phyloP scores from a whole-genome alignment of 2,329 filamentous ascomycete genomes.

The Talaromyces sp. region DNA sequence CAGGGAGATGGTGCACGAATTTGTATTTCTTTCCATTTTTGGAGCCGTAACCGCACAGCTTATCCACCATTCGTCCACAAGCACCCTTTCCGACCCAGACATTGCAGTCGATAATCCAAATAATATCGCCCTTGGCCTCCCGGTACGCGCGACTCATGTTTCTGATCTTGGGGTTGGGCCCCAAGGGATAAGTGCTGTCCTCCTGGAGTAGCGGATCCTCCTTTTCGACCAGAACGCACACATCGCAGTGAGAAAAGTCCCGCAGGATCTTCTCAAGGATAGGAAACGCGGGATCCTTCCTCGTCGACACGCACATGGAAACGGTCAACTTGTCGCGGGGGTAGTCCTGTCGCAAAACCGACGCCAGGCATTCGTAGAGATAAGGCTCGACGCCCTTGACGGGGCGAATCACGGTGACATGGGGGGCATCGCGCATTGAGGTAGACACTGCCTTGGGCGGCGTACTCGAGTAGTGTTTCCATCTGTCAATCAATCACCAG shows the following conservation, averaged over 20 bases:
- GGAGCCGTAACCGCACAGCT: conserved; percentile 63
- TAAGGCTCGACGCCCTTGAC: conserved; percentile 87
- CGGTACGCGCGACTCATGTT: conserved; percentile 93
- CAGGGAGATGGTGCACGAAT: conserved; percentile 88
- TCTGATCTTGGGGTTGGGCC: conserved; percentile 96
- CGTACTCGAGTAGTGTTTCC: conserved; percentile 48
- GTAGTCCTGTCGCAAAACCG: conserved; percentile 79
- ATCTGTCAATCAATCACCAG: conserved; percentile 26
- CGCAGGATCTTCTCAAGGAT: conserved; percentile 65
- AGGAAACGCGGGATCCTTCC: conserved; percentile 70
- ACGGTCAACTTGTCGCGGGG: conserved; percentile 70
- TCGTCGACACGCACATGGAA: conserved; percentile 73
- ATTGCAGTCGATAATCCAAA: conserved; percentile 97
- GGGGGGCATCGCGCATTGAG: conserved; percentile 56
- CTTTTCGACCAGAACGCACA: conserved; percentile 70
- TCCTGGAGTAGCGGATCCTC: conserved; percentile 68
- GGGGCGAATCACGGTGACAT: conserved; percentile 86
- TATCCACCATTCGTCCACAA: conserved; percentile 82
- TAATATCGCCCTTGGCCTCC: conserved; percentile 77
- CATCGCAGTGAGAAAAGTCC: conserved; percentile 68
- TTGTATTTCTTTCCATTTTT: conserved; percentile 59
- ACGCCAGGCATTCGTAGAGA: conserved; percentile 86
- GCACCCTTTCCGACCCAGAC: conserved; percentile 82
- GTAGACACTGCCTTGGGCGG: conserved; percentile 35
- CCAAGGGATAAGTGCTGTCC: conserved; percentile 54